These are phyloP conservation scores for Alternaria atra DNA, from an alignment of 2,329 filamentous ascomycete species.

Conservation along the genomic window DNA sequence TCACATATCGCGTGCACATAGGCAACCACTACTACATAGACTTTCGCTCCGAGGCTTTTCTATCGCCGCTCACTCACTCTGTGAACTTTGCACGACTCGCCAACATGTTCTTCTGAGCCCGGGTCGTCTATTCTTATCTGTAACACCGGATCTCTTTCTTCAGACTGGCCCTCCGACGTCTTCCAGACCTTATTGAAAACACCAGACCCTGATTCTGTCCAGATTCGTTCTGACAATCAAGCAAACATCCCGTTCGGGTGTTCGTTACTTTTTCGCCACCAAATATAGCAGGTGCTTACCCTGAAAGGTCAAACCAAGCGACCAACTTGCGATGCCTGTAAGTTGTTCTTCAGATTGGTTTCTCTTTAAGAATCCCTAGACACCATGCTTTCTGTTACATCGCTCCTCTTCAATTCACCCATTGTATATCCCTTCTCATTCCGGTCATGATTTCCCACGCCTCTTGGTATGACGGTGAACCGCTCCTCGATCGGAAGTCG, in stretches of 20 bases:
- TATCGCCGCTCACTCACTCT: background rate
- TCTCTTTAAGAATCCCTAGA: slow-evolving; percentile 16
- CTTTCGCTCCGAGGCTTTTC: background rate
- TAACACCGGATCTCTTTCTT: slow-evolving; percentile 33
- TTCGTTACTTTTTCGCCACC: slow-evolving; percentile 16
- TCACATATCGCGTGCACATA: slow-evolving; percentile 21
- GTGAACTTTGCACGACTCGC: background rate
- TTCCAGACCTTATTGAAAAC: slow-evolving; percentile 30
- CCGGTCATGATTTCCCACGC: slow-evolving; percentile 22
- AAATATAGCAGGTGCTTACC: slow-evolving; percentile 21
- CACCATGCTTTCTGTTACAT: slow-evolving; percentile 2
- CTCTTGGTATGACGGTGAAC: slow-evolving; percentile 14
- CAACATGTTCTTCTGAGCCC: background rate
- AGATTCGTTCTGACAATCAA: slow-evolving; percentile 12
- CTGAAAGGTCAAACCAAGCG: slow-evolving; percentile 10
- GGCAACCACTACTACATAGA: background rate
- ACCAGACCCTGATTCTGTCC: slow-evolving; percentile 12
- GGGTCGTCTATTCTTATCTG: slow-evolving; percentile 26
- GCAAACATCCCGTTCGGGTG: slow-evolving; percentile 11
- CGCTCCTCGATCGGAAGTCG: slow-evolving; percentile 19
- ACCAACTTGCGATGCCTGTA: slow-evolving; percentile 41
- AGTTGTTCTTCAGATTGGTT: slow-evolving; percentile 18
- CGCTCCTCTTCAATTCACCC: background rate
- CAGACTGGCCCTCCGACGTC: slow-evolving; percentile 14
- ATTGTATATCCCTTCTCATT: background rate